phyloP scores from a whole-genome alignment of 2,329 filamentous ascomycete genomes.

The Tolypocladium amazonense region DNA sequence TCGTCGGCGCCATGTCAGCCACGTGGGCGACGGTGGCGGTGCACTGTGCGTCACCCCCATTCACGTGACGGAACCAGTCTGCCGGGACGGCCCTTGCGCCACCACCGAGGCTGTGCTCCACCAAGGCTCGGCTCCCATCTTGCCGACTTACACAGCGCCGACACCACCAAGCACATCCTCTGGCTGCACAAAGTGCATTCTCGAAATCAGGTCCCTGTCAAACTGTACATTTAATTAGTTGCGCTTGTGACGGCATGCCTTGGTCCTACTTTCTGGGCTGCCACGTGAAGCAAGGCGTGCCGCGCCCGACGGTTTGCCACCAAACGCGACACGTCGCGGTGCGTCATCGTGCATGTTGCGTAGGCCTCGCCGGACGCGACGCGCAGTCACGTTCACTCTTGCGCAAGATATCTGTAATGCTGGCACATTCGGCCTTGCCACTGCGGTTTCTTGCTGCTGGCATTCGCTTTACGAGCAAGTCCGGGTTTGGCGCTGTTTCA shows the following conservation, averaged over 20 bases:
- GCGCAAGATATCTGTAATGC: not conserved
- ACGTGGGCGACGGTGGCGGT: not conserved
- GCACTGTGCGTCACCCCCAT: not conserved
- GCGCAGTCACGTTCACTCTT: not conserved
- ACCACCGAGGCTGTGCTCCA: not conserved
- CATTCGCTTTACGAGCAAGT: not conserved
- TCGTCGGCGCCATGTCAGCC: not conserved
- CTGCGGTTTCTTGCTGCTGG: not conserved
- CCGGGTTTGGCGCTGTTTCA: not conserved
- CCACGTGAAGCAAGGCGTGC: not conserved
- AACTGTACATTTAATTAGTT: not conserved
- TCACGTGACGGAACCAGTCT: not conserved
- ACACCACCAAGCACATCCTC: not conserved
- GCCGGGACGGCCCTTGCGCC: constrained; percentile 1
- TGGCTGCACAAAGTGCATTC: not conserved
- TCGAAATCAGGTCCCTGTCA: not conserved
- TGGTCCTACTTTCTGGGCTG: not conserved
- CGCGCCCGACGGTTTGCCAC: not conserved
- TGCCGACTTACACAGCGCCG: not conserved
- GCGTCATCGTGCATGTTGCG: not conserved
- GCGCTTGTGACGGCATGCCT: not conserved
- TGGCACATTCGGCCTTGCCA: not conserved
- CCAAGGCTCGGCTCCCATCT: not conserved
- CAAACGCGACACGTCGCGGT: not conserved
- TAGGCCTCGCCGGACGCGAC: not conserved